These are phyloP conservation scores for Quercus engelmannii DNA, from an alignment of 306 rosid genomes.

Conservation along the genomic window DNA sequence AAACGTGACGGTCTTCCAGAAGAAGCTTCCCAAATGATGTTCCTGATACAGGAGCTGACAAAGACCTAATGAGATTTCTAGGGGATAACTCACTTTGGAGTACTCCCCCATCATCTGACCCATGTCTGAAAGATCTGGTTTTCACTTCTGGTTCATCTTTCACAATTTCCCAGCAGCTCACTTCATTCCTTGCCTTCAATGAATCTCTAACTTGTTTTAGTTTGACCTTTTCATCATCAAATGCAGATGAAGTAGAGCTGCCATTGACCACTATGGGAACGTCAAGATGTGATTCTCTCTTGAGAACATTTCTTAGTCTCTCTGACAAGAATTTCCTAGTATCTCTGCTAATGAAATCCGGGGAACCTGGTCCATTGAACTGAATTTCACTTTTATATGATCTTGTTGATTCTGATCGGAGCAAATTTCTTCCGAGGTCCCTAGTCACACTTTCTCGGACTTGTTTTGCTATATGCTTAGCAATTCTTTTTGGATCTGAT, in stretches of 20 bases:
- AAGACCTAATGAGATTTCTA: constrained; percentile 78
- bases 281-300: constrained; percentile 44
- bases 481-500: constrained; percentile 70
- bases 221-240: constrained; percentile 40
- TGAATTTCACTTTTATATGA: constrained; percentile 63
- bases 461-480: constrained; percentile 68
- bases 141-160: constrained; percentile 48
- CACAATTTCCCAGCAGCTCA: constrained; percentile 40
- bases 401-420: constrained; percentile 66
- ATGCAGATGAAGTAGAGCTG: constrained; percentile 42
- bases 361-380: constrained; percentile 53
- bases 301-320: constrained; percentile 54
- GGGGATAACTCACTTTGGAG: constrained; percentile 70
- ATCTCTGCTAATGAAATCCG: constrained; percentile 65
- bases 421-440: constrained; percentile 55
- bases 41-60: constrained; percentile 96
- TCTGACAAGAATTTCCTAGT: constrained; percentile 63
- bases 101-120: constrained; percentile 39
- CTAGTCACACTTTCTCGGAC: constrained; percentile 67
- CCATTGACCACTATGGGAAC: constrained; percentile 26
- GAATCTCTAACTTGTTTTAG: constrained; percentile 31
- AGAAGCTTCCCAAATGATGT: constrained; percentile 99
- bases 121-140: constrained; percentile 84
- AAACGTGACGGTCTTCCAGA: constrained; percentile 84
- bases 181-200: constrained; percentile 25